Evolutionary conservation across 768 basidiomycete genomes (phyloP).

Genomic region (Termitomyces sp.): DNA sequence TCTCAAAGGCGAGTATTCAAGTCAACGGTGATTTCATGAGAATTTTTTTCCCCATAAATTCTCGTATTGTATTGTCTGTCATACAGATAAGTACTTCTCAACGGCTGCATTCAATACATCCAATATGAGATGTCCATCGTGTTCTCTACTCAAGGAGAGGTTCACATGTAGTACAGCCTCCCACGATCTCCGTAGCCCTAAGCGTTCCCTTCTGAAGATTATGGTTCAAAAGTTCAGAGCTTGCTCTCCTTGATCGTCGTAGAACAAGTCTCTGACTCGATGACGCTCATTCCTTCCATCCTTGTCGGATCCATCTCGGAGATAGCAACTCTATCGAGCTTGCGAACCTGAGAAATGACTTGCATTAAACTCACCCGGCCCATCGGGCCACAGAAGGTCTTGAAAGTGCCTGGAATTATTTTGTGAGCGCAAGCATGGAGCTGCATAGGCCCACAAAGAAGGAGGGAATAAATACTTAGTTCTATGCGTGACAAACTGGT

Average conservation of each 20-base stretch:
- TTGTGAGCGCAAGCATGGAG: neutral
- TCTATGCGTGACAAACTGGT: too few relatives aligned
- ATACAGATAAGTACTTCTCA: too few relatives aligned
- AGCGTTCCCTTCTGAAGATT: neutral
- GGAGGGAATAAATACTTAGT: neutral
- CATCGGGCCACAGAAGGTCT: neutral
- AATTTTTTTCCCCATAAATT: neutral
- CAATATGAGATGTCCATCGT: neutral
- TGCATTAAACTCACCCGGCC: neutral
- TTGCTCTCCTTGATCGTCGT: neutral
- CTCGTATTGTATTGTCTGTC: neutral
- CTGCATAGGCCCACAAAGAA: neutral
- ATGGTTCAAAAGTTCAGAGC: too few relatives aligned
- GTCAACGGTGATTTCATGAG: neutral
- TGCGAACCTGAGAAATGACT: neutral
- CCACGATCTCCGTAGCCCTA: neutral
- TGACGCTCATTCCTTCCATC: neutral
- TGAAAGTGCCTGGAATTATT: too few relatives aligned
- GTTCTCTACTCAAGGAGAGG: neutral
- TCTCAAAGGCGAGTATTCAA: neutral
- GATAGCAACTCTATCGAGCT: neutral
- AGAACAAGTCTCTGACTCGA: neutral
- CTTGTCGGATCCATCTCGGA: neutral
- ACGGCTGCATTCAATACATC: neutral
- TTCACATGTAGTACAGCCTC: neutral